Percentiles rank a stretch among this genome's conserved stretches.
phyloP scores from a whole-genome alignment of 768 basidiomycete genomes.

The Lactarius evosmus region DNA sequence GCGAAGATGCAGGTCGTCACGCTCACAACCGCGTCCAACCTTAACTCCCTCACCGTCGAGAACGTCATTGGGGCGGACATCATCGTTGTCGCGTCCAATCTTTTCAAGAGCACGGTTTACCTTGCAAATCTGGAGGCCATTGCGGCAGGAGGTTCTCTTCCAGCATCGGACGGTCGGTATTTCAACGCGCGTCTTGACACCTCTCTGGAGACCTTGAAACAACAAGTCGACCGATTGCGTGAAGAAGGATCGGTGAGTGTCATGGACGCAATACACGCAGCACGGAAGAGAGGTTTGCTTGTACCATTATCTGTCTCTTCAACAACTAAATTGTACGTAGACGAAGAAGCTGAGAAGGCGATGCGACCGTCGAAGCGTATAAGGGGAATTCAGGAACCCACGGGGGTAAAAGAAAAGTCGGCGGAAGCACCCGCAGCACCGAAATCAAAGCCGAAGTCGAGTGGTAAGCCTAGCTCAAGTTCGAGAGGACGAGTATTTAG shows the following conservation, averaged over 20 bases:
- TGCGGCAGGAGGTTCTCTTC: slow-evolving; percentile 64
- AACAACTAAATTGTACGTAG: slow-evolving; percentile 35
- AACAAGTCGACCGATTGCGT: slow-evolving; percentile 66
- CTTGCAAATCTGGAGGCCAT: slow-evolving; percentile 71
- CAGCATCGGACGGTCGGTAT: slow-evolving; percentile 74
- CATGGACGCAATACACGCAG: slow-evolving; percentile 59
- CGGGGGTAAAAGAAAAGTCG: not conserved
- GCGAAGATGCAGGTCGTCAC: slow-evolving; percentile 58
- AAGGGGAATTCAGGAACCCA: slow-evolving; percentile 48
- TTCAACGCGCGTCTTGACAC: slow-evolving; percentile 81
- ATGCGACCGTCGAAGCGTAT: slow-evolving; percentile 59
- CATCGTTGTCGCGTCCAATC: slow-evolving; percentile 77
- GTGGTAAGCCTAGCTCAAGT: slow-evolving; percentile 14
- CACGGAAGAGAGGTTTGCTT: slow-evolving; percentile 54
- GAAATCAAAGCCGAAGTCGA: slow-evolving; percentile 12
- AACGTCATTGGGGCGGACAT: slow-evolving; percentile 80
- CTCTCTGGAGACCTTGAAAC: slow-evolving; percentile 51
- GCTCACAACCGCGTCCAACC: slow-evolving; percentile 62
- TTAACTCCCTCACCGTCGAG: slow-evolving; percentile 71
- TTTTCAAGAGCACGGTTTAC: slow-evolving; percentile 80
- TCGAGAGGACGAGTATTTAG: slow-evolving; percentile 20
- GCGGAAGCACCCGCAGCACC: not conserved
- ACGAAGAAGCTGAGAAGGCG: slow-evolving; percentile 49
- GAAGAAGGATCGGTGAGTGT: slow-evolving; percentile 62
- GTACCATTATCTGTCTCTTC: not conserved